Base-by-base conservation (phyloP, 306 rosid genomes). In the Ochetophila trinervis region DNA sequence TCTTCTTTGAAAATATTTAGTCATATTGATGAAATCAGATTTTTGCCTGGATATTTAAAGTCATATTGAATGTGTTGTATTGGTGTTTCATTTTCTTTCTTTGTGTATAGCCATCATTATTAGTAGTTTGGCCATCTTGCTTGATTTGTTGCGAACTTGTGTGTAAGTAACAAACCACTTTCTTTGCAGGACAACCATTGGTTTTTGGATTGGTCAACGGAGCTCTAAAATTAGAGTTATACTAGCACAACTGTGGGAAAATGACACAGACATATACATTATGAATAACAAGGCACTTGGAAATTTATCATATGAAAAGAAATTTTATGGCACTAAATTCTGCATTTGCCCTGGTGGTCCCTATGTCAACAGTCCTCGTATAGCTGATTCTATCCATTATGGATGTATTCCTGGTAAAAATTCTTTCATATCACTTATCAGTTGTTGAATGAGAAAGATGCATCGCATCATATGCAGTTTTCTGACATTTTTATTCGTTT, bases 331-430 rank as follows among this genome's bases (percentile, higher is more conserved):
- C 55, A 93, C 84, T 42, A 93, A 88, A 74, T 90, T 86, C 73
- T 93, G 97, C 77, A 88, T 93, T 65, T 93, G 99, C 80, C 99
- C 99, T 51, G 97, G 99, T 48, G 99, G 99, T 66, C 90, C 99
- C 37, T 96, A 93, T 77, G 99, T 93, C 65, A 93, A 93, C 67
- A 93, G 99, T 77, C 96, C 99, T 66, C 97, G 99, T 42, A 86
- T 88, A 70, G 71, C 91, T 34, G 99, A 93, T 71, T 86, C 96
- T 71, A 93, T 93, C 72, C 99, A 93, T 80, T 93, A 86, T 75
- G 99, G 99, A 75, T 93, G 99, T 81, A 83, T 88, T 54, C 99
- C 99, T 22, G 99, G 99, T 93, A 68, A 76, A 86, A 69, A 37
- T 65, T 34, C 37, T 53, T 32, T 63, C 17, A 19, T n/a, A n/a